These are phyloP conservation scores for Trametes meyenii DNA, from an alignment of 768 basidiomycete genomes.

Conservation along the genomic window DNA sequence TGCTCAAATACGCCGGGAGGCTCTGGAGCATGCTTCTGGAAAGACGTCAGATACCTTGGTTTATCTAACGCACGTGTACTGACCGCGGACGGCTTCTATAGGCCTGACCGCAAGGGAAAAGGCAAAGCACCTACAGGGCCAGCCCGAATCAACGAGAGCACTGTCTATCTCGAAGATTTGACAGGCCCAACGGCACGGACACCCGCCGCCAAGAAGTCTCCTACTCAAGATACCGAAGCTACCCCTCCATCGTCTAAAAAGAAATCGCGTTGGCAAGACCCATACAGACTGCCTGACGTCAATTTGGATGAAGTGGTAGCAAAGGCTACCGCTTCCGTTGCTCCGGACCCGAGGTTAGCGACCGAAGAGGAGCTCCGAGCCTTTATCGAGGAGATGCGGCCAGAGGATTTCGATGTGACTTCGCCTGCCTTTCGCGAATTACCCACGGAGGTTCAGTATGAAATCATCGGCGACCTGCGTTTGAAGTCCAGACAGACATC, in stretches of 20 bases:
- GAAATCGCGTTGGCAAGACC: conserved; percentile 70
- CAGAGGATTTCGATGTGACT: conserved; percentile 91
- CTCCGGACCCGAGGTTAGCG: conserved; percentile 89
- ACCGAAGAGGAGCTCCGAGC: conserved; percentile 92
- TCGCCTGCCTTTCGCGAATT: conserved; percentile 90
- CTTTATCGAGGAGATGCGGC: conserved; percentile 96
- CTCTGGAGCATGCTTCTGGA: conserved; percentile 63
- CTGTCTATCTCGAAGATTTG: conserved; percentile 90
- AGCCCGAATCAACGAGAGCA: conserved; percentile 65
- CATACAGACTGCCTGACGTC: conserved; percentile 89
- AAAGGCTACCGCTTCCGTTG: conserved; percentile 58
- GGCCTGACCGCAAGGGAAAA: conserved; percentile 42
- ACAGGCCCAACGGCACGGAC: conserved; percentile 57
- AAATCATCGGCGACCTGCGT: conserved; percentile 95
- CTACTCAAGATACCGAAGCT: conserved; percentile 24
- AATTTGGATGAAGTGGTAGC: conserved; percentile 66
- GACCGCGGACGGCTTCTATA: background rate
- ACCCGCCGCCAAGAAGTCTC: conserved; percentile 38
- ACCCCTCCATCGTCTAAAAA: conserved; percentile 56
- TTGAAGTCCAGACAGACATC: conserved; percentile 95
- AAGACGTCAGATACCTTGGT: conserved; percentile 41
- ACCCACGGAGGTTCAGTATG: conserved; percentile 96
- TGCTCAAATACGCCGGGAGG: conserved; percentile 90
- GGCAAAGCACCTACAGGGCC: conserved; percentile 46
- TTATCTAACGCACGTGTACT: background rate